phyloP scores from a whole-genome alignment of 495 filamentous ascomycete genomes.

The Penicillium silybi region DNA sequence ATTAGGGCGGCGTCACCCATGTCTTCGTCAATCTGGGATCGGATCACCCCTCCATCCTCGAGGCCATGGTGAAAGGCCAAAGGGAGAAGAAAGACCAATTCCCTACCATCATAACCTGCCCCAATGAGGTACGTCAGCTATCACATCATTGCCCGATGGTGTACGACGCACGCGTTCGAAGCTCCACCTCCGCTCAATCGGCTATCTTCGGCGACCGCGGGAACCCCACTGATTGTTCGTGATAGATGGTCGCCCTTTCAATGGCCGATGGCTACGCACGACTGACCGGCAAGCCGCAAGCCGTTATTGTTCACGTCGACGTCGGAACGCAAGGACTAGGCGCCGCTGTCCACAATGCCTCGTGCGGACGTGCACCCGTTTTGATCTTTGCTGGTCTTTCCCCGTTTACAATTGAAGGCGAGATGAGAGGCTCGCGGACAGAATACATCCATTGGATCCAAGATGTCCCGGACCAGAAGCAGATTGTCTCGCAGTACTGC shows the following conservation, averaged over 20 bases:
- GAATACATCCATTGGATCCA: conserved; percentile 99
- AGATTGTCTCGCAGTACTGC: conserved; percentile 89
- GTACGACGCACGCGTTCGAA: background rate
- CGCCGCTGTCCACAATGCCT: conserved; percentile 89
- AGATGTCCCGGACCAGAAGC: conserved; percentile 91
- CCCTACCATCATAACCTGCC: conserved; percentile 87
- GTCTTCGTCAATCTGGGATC: conserved; percentile 94
- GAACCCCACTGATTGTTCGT: conserved; percentile 1
- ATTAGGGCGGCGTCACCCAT: conserved; percentile 76
- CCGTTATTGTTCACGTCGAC: conserved; percentile 93
- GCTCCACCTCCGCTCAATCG: background rate
- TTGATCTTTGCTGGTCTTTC: conserved; percentile 88
- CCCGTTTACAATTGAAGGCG: conserved; percentile 87
- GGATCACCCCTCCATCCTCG: conserved; percentile 90
- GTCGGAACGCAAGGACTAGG: conserved; percentile 91
- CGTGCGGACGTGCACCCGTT: conserved; percentile 78
- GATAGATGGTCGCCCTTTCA: conserved; percentile 91
- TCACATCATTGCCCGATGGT: background rate
- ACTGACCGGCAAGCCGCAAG: conserved; percentile 78
- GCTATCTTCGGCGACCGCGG: background rate
- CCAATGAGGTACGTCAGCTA: conserved; percentile 59
- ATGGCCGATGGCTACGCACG: conserved; percentile 96
- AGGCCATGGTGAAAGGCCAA: conserved; percentile 92
- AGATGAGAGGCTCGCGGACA: conserved; percentile 80
- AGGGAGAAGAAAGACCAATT: conserved; percentile 62